Percentiles rank a stretch among this genome's conserved stretches.
Evolutionary conservation across 2,329 filamentous ascomycete genomes (phyloP).

Genomic region (Ophiostoma sp.): DNA sequence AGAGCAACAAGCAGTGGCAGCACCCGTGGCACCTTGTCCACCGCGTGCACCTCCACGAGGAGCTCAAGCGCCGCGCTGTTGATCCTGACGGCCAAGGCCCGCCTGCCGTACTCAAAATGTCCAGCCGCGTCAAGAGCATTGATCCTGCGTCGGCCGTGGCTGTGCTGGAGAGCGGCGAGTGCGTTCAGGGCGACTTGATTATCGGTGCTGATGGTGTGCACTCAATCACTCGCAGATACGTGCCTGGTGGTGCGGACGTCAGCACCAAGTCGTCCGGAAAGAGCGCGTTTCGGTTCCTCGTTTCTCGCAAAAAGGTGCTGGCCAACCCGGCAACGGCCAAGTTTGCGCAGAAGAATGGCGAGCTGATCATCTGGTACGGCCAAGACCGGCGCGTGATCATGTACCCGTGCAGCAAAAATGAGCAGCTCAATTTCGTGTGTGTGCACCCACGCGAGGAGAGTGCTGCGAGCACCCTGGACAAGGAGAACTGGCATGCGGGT

Average conservation of each 20-base stretch:
- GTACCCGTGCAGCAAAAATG: constrained; percentile 45
- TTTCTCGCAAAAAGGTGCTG: constrained; percentile 37
- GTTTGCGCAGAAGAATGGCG: constrained; percentile 32
- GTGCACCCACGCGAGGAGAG: constrained; percentile 47
- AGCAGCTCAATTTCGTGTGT: constrained; percentile 45
- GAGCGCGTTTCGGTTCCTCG: constrained; percentile 53
- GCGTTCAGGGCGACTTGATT: constrained; percentile 44
- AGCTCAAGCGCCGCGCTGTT: constrained; percentile 44
- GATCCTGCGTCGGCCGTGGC: constrained; percentile 39
- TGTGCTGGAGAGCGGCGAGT: constrained; percentile 41
- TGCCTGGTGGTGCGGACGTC: constrained; percentile 25
- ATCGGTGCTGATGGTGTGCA: constrained; percentile 50
- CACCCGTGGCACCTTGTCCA: constrained; percentile 48
- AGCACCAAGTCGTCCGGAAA: constrained; percentile 41
- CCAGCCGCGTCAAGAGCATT: constrained; percentile 41
- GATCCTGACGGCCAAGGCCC: constrained; percentile 34
- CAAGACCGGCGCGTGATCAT: constrained; percentile 42
- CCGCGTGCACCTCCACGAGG: constrained; percentile 48
- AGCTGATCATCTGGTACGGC: constrained; percentile 40
- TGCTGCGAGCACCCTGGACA: constrained; percentile 32
- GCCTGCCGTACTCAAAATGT: constrained; percentile 37
- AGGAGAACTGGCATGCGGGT: constrained; percentile 36
- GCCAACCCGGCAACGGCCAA: constrained; percentile 35
- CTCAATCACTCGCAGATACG: constrained; percentile 31
- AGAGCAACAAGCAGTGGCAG: constrained; percentile 43